A percentile compares a stretch with the other conserved stretches of the same genome.
Evolutionary conservation across 176 grass and related monocot genomes (phyloP).

Genomic region (Paspalum notatum): DNA sequence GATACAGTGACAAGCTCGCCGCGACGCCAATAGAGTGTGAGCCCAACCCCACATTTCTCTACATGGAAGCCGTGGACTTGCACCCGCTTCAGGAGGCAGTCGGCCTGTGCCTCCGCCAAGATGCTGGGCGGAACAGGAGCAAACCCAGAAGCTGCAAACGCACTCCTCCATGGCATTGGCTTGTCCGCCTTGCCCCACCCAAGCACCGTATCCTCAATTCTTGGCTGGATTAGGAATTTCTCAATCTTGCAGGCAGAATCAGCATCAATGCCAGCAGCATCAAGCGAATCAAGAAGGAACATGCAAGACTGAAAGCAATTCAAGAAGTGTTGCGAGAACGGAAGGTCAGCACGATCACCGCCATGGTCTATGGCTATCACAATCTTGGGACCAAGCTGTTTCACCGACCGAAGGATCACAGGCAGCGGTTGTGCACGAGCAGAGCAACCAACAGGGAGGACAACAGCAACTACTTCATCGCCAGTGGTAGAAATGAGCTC

Average conservation of each 20-base stretch:
- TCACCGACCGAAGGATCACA: constrained; percentile 65
- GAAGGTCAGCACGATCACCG: constrained; percentile 68
- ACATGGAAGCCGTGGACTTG: constrained; percentile 87
- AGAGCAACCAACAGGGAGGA: constrained; percentile 68
- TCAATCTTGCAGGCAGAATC: constrained; percentile 77
- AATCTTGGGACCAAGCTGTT: constrained; percentile 76
- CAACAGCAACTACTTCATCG: constrained; percentile 73
- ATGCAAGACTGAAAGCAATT: constrained; percentile 78
- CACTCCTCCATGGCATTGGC: constrained; percentile 61
- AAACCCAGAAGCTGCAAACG: constrained; percentile 70
- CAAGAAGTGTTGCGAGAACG: constrained; percentile 73
- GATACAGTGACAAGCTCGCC: constrained; percentile 78
- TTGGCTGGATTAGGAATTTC: constrained; percentile 76
- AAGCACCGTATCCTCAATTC: constrained; percentile 63
- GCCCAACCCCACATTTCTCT: constrained; percentile 64
- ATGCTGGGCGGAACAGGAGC: constrained; percentile 61
- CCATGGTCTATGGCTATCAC: constrained; percentile 80
- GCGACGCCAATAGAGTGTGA: constrained; percentile 73
- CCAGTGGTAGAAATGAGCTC: constrained; percentile 47
- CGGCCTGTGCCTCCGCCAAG: constrained; percentile 72
- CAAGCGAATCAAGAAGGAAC: constrained; percentile 86
- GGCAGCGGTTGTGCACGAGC: constrained; percentile 54
- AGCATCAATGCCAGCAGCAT: constrained; percentile 63
- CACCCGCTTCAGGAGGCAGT: constrained; percentile 81
- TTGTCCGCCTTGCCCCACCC: constrained; percentile 55